phyloP scores from a whole-genome alignment of 306 rosid species.

The Lotus japonicus region DNA sequence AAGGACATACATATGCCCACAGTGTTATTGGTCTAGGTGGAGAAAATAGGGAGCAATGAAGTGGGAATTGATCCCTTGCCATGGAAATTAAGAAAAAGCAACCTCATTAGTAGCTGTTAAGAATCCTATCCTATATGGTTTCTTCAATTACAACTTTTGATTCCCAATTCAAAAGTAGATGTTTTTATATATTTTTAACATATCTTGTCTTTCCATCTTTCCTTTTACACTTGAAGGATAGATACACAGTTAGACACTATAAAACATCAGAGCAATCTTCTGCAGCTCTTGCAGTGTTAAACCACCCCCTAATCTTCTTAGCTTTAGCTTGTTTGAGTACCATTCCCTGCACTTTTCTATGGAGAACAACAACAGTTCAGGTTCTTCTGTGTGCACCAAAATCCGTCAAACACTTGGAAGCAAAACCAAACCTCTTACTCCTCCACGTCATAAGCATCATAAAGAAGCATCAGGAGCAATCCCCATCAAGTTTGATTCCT shows the following conservation, averaged over 20 bases:
- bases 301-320: conserved; percentile 17
- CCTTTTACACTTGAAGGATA: conserved; percentile 11
- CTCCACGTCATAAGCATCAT: conserved; percentile 8
- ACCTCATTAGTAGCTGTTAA: conserved; percentile 5
- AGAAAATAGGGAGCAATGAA: conserved; percentile 13
- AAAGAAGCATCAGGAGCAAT: background rate
- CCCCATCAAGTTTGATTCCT: conserved; percentile 27
- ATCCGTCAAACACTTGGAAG: conserved; percentile 34
- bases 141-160: background rate
- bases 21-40: background rate
- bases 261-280: conserved; percentile 18
- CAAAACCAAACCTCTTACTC: conserved; percentile 9
- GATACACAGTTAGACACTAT: too few species aligned
- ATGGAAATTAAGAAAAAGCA: conserved; percentile 18
- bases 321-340: too few species aligned
- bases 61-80: conserved; percentile 48
- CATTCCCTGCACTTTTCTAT: conserved; percentile 5
- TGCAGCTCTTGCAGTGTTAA: background rate
- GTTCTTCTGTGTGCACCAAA: conserved; percentile 35
- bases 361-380: conserved; percentile 31
- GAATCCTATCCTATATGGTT: conserved; percentile 25
- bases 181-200: background rate
- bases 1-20: background rate
- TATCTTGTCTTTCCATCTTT: background rate
- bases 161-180: conserved; percentile 13